Base-by-base conservation (phyloP, 352 stramenopile genomes). In the Phytophthora syringae region DNA sequence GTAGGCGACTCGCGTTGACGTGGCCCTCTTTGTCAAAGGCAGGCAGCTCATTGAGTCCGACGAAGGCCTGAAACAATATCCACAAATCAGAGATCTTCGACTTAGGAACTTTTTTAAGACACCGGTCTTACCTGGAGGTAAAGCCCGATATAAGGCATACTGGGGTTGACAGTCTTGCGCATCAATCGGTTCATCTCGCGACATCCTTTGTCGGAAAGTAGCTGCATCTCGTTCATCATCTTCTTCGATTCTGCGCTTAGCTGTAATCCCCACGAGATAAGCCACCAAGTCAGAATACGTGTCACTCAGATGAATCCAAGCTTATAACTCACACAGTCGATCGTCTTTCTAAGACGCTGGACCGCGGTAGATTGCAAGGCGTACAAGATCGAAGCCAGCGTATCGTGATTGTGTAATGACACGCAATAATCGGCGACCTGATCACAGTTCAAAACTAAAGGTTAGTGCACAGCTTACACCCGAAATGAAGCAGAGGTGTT, bases 161-260 rank as follows among this genome's bases (percentile, higher is more conserved):
- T 89, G 40, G 86, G 88, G 16, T 84, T 93, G 7, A 70, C 51
- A 7, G 81, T 74, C 40, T 80, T 86, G 49, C 84, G 80, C 86
- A 96, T 96, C n/a, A 90, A 54, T 16, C 80, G 81, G 59, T 95
- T 96, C 69, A 96, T 91, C 45, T 95, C 88, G 25, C 88, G 88
- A 47, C 86, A 93, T 0, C 86, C 86, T 43, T 93, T 92, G 60
- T 94, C 84, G 0, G 82, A 93, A 13, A 94, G 76, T 20, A 86
- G 40, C 60, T 93, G 82, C 84, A 95, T 89, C 25, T 90, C 72
- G 44, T 89, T 90, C 43, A 94, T 78, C 13, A 84, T 62, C 54
- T 90, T 91, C 71, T 90, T 93, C 2, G 72, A 81, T n/a, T 74
- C 47, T 4, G 76, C 64, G 11, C 70, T 77, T 47, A 94, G 53